Evolutionary conservation across 495 filamentous ascomycete species (phyloP).

Genomic region (Lophiotrema nucula): DNA sequence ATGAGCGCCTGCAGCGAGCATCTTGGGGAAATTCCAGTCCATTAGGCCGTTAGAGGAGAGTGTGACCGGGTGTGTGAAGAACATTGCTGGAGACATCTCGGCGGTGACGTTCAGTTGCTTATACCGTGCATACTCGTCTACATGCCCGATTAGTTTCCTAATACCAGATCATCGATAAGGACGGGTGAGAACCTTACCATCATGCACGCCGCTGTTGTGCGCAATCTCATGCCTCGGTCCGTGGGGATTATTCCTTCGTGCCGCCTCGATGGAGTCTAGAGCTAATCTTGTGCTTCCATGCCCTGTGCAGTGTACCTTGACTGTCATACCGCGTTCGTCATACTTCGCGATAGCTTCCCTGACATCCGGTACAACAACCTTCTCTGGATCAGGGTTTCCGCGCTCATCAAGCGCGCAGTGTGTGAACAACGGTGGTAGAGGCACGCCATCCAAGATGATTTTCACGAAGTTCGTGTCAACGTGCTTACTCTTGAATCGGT

Average conservation of each 20-base stretch:
- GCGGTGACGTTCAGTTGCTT: constrained; percentile 19
- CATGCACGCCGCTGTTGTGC: constrained; percentile 19
- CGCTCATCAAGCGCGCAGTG: constrained; percentile 17
- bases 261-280: constrained; percentile 13
- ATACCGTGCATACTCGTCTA: constrained; percentile 20
- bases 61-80: constrained; percentile 28
- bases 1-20: constrained; percentile 15
- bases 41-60: constrained; percentile 17
- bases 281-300: constrained; percentile 16
- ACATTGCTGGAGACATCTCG: constrained; percentile 29
- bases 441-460: constrained; percentile 29
- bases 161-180: not conserved
- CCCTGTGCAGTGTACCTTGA: constrained; percentile 25
- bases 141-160: not conserved
- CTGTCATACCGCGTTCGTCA: constrained; percentile 14
- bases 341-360: constrained; percentile 10
- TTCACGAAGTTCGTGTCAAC: constrained; percentile 31
- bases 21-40: constrained; percentile 28
- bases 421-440: constrained; percentile 17
- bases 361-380: constrained; percentile 12
- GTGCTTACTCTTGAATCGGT: constrained; percentile 19
- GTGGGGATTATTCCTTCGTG: constrained; percentile 13
- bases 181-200: not conserved
- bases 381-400: constrained; percentile 2
- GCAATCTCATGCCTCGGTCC: constrained; percentile 29